Conservation (phyloP, 805 yeast genomes). For the Phaffomyces opuntiae region DNA sequence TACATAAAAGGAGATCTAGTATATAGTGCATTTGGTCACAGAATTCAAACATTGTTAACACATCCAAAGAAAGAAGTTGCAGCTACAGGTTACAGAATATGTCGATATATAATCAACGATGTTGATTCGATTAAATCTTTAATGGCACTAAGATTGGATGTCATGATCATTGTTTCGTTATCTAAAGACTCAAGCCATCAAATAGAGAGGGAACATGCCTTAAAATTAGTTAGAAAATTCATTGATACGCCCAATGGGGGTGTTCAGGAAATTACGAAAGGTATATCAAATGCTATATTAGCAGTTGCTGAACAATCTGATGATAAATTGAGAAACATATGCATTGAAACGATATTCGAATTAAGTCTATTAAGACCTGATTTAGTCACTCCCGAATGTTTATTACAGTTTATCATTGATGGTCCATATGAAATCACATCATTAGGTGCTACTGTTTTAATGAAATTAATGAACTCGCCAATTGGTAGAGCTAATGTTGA, state of each 20-base stretch:
- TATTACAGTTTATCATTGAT: slow-evolving; percentile 44
- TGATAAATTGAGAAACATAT: slow-evolving; percentile 42
- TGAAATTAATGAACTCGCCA: slow-evolving; percentile 53
- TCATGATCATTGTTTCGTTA: slow-evolving; percentile 56
- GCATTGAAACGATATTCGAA: slow-evolving; percentile 50
- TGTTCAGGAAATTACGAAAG: slow-evolving; percentile 44
- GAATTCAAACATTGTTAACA: slow-evolving; percentile 54
- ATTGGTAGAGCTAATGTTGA: slow-evolving; percentile 43
- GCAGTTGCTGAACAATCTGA: slow-evolving; percentile 50
- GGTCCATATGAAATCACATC: slow-evolving; percentile 43
- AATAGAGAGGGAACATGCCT: slow-evolving; percentile 69
- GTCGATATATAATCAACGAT: slow-evolving; percentile 56
- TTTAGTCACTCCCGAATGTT: slow-evolving; percentile 31
- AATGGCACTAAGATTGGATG: slow-evolving; percentile 49
- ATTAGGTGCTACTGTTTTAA: slow-evolving; percentile 38
- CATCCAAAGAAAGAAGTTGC: slow-evolving; percentile 54
- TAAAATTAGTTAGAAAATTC: slow-evolving; percentile 61
- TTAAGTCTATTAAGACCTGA: slow-evolving; percentile 38
- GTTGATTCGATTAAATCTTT: slow-evolving; percentile 47
- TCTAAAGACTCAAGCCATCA: slow-evolving; percentile 47
- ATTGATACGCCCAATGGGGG: slow-evolving; percentile 52
- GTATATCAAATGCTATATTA: slow-evolving; percentile 61
- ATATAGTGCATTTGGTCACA: slow-evolving; percentile 45
- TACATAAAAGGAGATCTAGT: slow-evolving; percentile 58
- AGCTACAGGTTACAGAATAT: slow-evolving; percentile 69